Conservation (phyloP, 306 rosid genomes). For the Quercus rubra region DNA sequence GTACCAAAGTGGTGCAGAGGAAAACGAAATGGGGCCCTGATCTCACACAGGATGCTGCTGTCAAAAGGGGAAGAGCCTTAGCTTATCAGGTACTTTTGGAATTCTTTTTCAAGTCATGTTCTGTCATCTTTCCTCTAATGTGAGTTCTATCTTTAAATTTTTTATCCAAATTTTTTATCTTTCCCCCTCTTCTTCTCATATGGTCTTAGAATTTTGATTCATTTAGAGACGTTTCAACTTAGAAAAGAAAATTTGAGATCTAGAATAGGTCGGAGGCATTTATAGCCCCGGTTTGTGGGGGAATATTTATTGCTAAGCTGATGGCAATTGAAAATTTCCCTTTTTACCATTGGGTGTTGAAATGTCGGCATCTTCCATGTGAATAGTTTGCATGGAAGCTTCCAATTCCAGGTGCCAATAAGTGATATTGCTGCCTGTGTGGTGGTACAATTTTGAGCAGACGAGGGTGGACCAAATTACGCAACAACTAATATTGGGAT, state of each 20-base stretch:
- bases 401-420: constrained; percentile 46
- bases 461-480: constrained; percentile 86
- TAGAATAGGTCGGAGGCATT: constrained; percentile 3
- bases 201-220: neutral
- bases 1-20: constrained; percentile 54
- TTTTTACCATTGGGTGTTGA: constrained; percentile 31
- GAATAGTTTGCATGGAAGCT: constrained; percentile 39
- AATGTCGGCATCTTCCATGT: constrained; percentile 30
- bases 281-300: constrained; percentile 12
- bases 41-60: constrained; percentile 61
- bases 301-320: constrained; percentile 24
- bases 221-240: neutral
- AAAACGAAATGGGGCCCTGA: constrained; percentile 88
- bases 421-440: constrained; percentile 58
- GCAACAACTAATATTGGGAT: constrained; percentile 54
- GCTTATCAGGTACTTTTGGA: constrained; percentile 73
- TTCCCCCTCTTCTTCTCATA: neutral
- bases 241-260: neutral
- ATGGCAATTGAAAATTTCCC: constrained; percentile 31
- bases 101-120: constrained; percentile 19
- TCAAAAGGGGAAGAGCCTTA: constrained; percentile 64
- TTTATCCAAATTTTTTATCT: neutral
- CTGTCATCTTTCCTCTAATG: neutral
- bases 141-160: neutral
- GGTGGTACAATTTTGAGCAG: constrained; percentile 66